Percentiles rank a stretch among this genome's conserved stretches.
Conservation (phyloP, 768 basidiomycete genomes). For the Lactarius sanguifluus region DNA sequence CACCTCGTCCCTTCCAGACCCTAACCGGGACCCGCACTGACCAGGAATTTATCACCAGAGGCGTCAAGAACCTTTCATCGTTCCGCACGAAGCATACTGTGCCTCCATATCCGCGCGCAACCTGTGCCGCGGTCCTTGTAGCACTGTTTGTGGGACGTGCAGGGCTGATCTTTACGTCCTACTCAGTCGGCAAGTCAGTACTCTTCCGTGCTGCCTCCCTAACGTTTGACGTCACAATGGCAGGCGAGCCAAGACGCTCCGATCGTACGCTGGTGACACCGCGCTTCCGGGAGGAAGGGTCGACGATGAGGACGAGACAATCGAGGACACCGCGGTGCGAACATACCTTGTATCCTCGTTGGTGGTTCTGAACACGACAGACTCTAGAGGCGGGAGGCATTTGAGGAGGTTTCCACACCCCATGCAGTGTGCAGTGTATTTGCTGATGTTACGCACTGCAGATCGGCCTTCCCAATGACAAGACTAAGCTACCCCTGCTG, state of each 20-base stretch:
- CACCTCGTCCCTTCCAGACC: neutral
- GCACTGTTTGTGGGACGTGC: slow-evolving; percentile 81
- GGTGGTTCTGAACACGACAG: slow-evolving; percentile 8
- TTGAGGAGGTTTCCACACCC: slow-evolving; percentile 66
- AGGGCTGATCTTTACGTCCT: slow-evolving; percentile 85
- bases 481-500: slow-evolving; percentile 65
- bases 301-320: slow-evolving; percentile 61
- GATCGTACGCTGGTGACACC: slow-evolving; percentile 84
- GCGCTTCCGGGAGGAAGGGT: slow-evolving; percentile 85
- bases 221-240: neutral
- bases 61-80: slow-evolving; percentile 22
- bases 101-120: slow-evolving; percentile 50
- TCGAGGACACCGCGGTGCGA: slow-evolving; percentile 78
- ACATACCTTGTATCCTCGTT: neutral
- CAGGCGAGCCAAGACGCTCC: slow-evolving; percentile 72
- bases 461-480: slow-evolving; percentile 82
- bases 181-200: slow-evolving; percentile 65
- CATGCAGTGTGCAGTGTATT: neutral
- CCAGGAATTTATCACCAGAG: slow-evolving; percentile 2
- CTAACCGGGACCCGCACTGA: neutral
- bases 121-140: slow-evolving; percentile 75
- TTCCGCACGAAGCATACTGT: slow-evolving; percentile 27
- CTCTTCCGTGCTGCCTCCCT: neutral
- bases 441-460: slow-evolving; percentile 35
- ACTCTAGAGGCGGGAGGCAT: slow-evolving; percentile 77